Percentiles rank a stretch among this genome's conserved stretches.
These are phyloP conservation scores for Carallia brachiata DNA, from an alignment of 345 rosid species.

Conservation along the genomic window DNA sequence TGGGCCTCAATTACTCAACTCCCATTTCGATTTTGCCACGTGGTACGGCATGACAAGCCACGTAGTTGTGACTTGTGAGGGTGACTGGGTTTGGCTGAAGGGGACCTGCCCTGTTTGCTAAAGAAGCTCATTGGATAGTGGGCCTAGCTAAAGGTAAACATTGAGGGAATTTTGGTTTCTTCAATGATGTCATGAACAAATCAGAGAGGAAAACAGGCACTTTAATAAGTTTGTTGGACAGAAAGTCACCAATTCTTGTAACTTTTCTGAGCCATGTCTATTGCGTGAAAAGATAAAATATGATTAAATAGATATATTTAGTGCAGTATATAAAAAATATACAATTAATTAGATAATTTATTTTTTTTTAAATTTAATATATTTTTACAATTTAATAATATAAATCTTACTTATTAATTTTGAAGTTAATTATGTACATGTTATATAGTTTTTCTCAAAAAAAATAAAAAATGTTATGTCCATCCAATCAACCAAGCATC, in stretches of 20 bases:
- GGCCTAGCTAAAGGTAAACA: not conserved
- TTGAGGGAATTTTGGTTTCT: not conserved
- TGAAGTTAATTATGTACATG: too few relatives aligned
- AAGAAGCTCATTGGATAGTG: not conserved
- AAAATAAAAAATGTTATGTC: not conserved
- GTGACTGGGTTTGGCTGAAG: not conserved
- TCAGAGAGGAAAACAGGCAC: not conserved
- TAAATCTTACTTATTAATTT: too few relatives aligned
- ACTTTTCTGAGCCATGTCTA: not conserved
- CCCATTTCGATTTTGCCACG: conserved; percentile 7
- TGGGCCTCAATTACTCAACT: not conserved
- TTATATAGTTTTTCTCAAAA: not conserved
- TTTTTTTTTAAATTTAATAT: too few relatives aligned
- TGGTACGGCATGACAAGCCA: conserved; percentile 2
- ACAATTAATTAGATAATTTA: too few relatives aligned
- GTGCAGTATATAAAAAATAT: too few relatives aligned
- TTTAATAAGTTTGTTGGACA: not conserved
- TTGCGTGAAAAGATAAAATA: not conserved
- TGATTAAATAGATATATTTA: too few relatives aligned
- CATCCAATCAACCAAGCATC: not conserved
- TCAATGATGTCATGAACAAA: not conserved
- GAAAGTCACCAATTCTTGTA: not conserved
- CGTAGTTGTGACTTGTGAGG: not conserved
- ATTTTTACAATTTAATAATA: too few relatives aligned
- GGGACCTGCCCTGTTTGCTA: not conserved